Base-by-base conservation (phyloP, 1,284 basidiomycete genomes). In the Vanrija humicola region DNA sequence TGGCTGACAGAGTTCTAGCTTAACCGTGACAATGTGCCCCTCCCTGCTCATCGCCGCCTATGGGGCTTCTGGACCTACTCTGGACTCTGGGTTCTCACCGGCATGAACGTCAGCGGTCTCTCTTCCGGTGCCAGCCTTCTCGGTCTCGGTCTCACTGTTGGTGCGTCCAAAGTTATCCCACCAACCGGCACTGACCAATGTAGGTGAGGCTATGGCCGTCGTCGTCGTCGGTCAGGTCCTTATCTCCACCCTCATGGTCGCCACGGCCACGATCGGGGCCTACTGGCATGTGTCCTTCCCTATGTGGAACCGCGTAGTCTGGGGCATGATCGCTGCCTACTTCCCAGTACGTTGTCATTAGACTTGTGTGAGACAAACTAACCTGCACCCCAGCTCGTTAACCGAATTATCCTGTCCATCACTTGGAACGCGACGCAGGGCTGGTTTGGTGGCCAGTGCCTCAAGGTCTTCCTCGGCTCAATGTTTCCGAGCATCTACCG, bases 361-460 rank as follows among this genome's bases (percentile, higher is more conserved):
- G 28, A 34, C 14, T 12, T 10, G 9, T 34, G 34, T 34, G 44
- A 21, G 29, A 43, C 46, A 43, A 52, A 45, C 16, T 38, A 48
- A 45, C 16, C 18, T 18, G 55, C 34, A 38, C 18, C 49, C 16
- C 51, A 60, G 42, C 52, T 70, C 18, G 18, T 63, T 6, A 66
- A 67, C 52, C 63, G 67, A 10, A 65, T 69, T 55, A 58, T 64
- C 29, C 59, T 72, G 23, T 61, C 64, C 3, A 68, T 68, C 40
- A 68, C 66, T 18, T 72, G 68, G 68, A 61, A 52, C 28, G 64
- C 65, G 9, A 66, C 63, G 18, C 69, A 71, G 58, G 59, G 59
- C 5, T 70, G 66, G 62, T 69, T 76, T 43, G 77, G 77, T 8
- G 77, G 73, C 10, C 68, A 76, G 53, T 75, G 72, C 52, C 58